A percentile compares a stretch with the other conserved stretches of the same genome.
These are phyloP conservation scores for Solanum raphanifolium DNA, from an alignment of 257 asterid species.

Conservation along the genomic window DNA sequence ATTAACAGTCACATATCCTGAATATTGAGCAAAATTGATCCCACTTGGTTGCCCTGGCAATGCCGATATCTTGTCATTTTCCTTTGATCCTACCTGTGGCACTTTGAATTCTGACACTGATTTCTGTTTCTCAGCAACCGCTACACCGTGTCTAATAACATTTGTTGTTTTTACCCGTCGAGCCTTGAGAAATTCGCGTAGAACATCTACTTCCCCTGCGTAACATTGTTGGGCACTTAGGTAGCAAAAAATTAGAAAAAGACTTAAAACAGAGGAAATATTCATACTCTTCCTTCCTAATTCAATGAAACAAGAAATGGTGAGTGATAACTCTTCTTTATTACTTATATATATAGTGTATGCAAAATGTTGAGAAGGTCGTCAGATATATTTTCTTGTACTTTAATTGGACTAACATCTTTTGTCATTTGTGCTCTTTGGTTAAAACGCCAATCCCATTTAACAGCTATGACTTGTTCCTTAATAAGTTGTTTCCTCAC, in stretches of 20 bases:
- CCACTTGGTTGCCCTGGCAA: slow-evolving; percentile 31
- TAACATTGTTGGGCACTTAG: not conserved
- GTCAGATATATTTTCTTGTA: not conserved
- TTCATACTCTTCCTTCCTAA: not conserved
- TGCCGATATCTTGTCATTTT: slow-evolving; percentile 22
- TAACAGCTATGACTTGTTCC: not conserved
- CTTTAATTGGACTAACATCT: not conserved
- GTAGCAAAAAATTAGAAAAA: not conserved
- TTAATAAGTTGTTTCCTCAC: not conserved
- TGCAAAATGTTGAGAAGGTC: not conserved
- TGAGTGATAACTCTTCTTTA: not conserved
- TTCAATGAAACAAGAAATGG: not conserved
- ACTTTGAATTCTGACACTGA: not conserved
- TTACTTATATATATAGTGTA: not conserved
- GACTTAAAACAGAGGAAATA: not conserved
- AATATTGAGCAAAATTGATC: slow-evolving; percentile 21
- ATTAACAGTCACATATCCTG: slow-evolving; percentile 27
- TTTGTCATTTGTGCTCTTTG: not conserved
- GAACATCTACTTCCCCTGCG: not conserved
- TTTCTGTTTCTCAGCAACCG: not conserved
- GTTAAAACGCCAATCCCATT: not conserved
- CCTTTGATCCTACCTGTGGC: slow-evolving; percentile 12
- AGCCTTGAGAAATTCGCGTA: not conserved
- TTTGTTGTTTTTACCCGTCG: not conserved
- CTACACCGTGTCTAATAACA: not conserved